phyloP scores from a whole-genome alignment of 2,329 filamentous ascomycete species.

The Ophiostoma triangulosporum region DNA sequence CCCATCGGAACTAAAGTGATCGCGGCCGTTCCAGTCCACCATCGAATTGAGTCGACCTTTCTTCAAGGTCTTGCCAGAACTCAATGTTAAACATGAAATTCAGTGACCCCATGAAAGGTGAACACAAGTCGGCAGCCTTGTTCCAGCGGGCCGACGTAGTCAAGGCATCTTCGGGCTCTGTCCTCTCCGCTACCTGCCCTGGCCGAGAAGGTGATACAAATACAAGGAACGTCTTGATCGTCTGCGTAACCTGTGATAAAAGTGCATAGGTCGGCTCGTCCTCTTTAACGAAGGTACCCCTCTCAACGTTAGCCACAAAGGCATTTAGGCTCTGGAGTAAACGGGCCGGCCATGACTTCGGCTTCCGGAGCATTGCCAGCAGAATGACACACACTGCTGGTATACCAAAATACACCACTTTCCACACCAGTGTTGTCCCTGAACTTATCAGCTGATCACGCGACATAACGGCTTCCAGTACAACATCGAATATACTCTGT shows the following conservation, averaged over 20 bases:
- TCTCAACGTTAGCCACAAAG: not conserved
- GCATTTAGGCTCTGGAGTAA: not conserved
- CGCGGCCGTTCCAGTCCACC: not conserved
- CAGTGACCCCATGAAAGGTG: not conserved
- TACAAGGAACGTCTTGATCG: not conserved
- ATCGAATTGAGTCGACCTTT: not conserved
- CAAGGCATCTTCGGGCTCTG: not conserved
- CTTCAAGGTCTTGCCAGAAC: not conserved
- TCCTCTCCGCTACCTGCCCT: too few species aligned
- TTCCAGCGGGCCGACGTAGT: not conserved
- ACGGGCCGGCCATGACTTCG: not conserved
- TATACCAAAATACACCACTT: not conserved
- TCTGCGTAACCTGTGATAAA: not conserved
- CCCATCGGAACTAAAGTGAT: not conserved
- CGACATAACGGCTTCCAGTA: not conserved
- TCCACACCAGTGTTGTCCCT: not conserved
- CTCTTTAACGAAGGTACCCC: not conserved
- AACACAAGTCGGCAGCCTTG: not conserved
- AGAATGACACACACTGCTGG: not conserved
- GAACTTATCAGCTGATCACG: not conserved
- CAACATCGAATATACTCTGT: not conserved
- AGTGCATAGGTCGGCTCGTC: constrained; percentile 1
- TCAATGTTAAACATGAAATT: not conserved
- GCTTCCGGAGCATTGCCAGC: not conserved
- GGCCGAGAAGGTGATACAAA: not conserved